A percentile compares a stretch with the other conserved stretches of the same genome.
phyloP scores from a whole-genome alignment of 208 protist species.

The Baffinella frigidus region DNA sequence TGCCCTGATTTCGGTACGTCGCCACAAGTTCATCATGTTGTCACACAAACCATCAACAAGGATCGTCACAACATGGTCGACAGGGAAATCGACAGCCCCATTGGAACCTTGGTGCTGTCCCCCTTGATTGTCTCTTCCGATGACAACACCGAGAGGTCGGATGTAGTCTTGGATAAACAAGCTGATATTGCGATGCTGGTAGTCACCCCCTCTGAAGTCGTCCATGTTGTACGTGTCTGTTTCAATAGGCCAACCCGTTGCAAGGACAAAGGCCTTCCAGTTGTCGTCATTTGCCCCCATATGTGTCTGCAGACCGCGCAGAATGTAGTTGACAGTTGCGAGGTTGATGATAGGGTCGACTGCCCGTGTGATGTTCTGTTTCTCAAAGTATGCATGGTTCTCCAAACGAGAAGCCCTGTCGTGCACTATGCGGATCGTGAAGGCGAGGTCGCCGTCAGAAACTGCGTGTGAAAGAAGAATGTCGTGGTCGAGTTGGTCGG shows the following conservation, averaged over 20 bases:
- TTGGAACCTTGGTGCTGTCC: neutral
- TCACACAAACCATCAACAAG: neutral
- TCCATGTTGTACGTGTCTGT: too few relatives aligned
- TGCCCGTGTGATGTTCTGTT: neutral
- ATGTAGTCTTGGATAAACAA: neutral
- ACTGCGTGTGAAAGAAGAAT: neutral
- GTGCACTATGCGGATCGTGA: neutral
- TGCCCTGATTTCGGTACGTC: neutral
- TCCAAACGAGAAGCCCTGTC: neutral
- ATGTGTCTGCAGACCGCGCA: neutral
- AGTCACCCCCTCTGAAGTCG: too few relatives aligned
- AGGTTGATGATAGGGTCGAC: neutral
- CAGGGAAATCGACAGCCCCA: neutral
- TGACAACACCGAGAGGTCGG: neutral
- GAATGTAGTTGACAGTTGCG: constrained; percentile 1
- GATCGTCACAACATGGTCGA: neutral
- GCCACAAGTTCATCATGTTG: neutral
- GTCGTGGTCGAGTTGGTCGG: neutral
- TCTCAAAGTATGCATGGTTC: neutral
- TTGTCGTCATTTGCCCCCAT: too few relatives aligned
- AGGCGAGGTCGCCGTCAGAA: neutral
- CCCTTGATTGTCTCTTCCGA: neutral
- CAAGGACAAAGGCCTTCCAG: too few relatives aligned
- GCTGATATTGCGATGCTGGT: too few relatives aligned
- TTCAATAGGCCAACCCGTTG: too few relatives aligned